phyloP scores from a whole-genome alignment of 441 rosid genomes.

The Euphorbia corollata region DNA sequence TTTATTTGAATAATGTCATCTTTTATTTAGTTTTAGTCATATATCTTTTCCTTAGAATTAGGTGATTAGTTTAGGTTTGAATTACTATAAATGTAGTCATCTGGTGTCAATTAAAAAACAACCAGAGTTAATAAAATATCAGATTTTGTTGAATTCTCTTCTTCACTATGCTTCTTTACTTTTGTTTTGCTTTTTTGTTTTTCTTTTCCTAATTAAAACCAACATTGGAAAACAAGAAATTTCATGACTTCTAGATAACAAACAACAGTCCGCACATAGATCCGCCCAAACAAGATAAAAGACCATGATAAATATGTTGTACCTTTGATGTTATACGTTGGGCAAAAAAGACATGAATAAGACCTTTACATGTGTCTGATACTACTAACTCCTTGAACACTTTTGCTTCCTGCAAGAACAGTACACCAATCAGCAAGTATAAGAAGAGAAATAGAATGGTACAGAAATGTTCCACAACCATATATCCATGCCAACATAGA shows the following conservation, averaged over 20 bases:
- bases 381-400: conserved; percentile 63
- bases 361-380: conserved; percentile 71
- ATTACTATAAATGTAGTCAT: no score
- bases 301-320: conserved; percentile 15
- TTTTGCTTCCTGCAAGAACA: conserved; percentile 66
- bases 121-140: no score
- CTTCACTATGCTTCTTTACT: no score
- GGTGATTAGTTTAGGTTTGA: no score
- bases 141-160: no score
- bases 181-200: no score
- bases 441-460: conserved; percentile 6
- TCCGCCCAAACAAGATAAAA: conserved; percentile 1
- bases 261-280: neutral
- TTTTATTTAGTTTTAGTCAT: no score
- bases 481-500: conserved; percentile 4
- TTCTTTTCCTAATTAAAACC: no score
- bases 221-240: neutral
- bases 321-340: conserved; percentile 88
- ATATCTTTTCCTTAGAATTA: no score
- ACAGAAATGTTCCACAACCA: conserved; percentile 12
- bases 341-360: conserved; percentile 77
- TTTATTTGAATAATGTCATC: no score
- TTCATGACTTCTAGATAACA: neutral
- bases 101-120: no score
- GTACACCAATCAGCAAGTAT: conserved; percentile 17